Base-by-base conservation (phyloP, 441 rosid species). In the Eruca vesicaria region DNA sequence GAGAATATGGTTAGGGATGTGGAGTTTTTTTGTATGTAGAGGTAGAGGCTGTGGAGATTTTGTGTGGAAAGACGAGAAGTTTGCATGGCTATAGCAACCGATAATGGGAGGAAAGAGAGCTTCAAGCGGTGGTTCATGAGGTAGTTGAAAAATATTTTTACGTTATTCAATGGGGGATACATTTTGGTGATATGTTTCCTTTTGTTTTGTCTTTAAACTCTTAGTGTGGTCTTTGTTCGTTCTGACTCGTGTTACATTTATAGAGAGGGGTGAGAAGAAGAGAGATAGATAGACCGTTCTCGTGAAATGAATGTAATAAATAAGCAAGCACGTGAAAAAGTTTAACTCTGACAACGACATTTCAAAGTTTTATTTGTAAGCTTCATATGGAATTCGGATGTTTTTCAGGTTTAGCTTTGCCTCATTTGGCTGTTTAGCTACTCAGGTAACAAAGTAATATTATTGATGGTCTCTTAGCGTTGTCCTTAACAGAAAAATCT, bases 21-120 rank as follows among this genome's bases (percentile, higher is more conserved):
- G 33, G 85, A 84, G 72, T 94, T 91, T 71, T 90, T 85, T 60
- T 91, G 87, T 59, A 90, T 81, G 33, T 86, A 90, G 23, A 90
- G 82, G 91, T 93, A 90, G 6, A 85, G 80, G 26, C 78, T 88
- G 52, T 79, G 88, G 57, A 94, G 74, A 55, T 90, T 91, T 35
- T 89, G 86, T 5, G 87, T 87, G 80, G 80, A 65, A 71, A 77
- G 63, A 48, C 20, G 72, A 71, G 45, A 65, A 16, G 56, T n/a
- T 31, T 65, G 36, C 68, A 85, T 79, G 83, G 86, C 75, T 74
- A 87, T 84, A 11, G 89, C 83, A 70, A 85, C 84, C 84, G 84
- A 82, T 63, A 87, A 65, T 16, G 94, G 86, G 76, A 87, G 77
- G 66, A 91, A 81, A 69, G 86, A 85, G 5, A 93, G 89, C 19